phyloP scores from a whole-genome alignment of 2,329 filamentous ascomycete species.

The Claviceps lovelessii region DNA sequence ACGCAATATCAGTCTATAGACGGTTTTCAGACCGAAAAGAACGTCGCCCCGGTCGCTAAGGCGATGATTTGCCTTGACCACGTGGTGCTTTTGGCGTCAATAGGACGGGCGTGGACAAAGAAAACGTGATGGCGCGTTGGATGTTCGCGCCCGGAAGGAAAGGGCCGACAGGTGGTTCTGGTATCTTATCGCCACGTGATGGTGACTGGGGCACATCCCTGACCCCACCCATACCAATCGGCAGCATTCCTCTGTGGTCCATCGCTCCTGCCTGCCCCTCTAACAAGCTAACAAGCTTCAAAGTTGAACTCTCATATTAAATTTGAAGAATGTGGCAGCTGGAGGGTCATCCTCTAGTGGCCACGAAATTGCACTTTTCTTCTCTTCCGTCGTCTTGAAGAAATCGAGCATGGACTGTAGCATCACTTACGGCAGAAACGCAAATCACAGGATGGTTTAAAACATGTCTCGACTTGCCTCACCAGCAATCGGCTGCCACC shows the following conservation, averaged over 20 bases:
- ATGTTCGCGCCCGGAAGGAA: neutral
- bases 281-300: neutral
- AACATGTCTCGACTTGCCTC: constrained; percentile 4
- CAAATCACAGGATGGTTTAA: too few relatives aligned
- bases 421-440: too few relatives aligned
- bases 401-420: neutral
- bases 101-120: neutral
- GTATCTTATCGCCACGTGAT: neutral
- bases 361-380: neutral
- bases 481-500: constrained; percentile 5
- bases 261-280: neutral
- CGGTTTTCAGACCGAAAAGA: neutral
- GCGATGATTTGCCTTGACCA: constrained; percentile 7
- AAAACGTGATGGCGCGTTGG: constrained; percentile 2
- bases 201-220: neutral
- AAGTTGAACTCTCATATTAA: neutral
- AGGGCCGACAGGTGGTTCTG: neutral
- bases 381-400: neutral
- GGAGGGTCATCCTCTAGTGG: neutral
- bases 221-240: constrained; percentile 12
- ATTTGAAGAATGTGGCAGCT: neutral
- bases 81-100: constrained; percentile 2
- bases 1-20: neutral
- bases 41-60: constrained; percentile 11
- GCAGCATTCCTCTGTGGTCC: constrained; percentile 7